phyloP scores from a whole-genome alignment of 495 filamentous ascomycete genomes.

The Talaromyces borbonicus region DNA sequence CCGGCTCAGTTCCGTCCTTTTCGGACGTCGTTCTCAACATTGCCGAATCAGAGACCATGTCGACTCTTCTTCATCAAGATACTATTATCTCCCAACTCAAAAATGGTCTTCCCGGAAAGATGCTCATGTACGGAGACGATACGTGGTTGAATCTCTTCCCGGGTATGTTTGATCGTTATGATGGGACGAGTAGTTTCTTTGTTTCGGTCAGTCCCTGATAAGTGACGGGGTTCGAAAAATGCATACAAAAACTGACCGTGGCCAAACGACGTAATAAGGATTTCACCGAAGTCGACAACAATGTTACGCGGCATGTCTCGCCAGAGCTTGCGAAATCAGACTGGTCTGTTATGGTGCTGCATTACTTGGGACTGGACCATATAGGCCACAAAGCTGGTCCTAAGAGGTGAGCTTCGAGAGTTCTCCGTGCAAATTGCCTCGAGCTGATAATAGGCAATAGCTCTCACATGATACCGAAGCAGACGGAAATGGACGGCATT shows the following conservation, averaged over 20 bases:
- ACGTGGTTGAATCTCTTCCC: constrained; percentile 98
- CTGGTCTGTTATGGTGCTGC: constrained; percentile 89
- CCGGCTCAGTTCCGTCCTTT: constrained; percentile 92
- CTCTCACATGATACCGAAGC: constrained; percentile 85
- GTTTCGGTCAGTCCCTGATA: constrained; percentile 64
- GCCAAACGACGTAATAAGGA: no score
- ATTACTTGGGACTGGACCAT: constrained; percentile 94
- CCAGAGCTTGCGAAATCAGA: constrained; percentile 64
- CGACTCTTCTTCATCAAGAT: constrained; percentile 77
- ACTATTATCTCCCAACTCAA: constrained; percentile 93
- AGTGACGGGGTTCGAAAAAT: constrained; percentile 2
- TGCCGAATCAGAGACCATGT: constrained; percentile 83
- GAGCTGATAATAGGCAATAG: constrained; percentile 33
- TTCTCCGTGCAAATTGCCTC: not conserved
- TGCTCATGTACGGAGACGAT: constrained; percentile 96
- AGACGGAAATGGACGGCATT: constrained; percentile 86
- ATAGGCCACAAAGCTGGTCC: constrained; percentile 96
- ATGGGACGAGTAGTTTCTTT: constrained; percentile 96
- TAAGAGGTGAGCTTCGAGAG: constrained; percentile 44
- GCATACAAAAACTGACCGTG: no score
- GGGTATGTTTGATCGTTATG: constrained; percentile 67
- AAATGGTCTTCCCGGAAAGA: constrained; percentile 49
- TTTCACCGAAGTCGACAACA: constrained; percentile 94
- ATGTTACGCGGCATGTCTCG: constrained; percentile 86
- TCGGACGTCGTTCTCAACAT: constrained; percentile 96